Conservation (phyloP, 352 stramenopile species). For the Phytophthora nicotianae region DNA sequence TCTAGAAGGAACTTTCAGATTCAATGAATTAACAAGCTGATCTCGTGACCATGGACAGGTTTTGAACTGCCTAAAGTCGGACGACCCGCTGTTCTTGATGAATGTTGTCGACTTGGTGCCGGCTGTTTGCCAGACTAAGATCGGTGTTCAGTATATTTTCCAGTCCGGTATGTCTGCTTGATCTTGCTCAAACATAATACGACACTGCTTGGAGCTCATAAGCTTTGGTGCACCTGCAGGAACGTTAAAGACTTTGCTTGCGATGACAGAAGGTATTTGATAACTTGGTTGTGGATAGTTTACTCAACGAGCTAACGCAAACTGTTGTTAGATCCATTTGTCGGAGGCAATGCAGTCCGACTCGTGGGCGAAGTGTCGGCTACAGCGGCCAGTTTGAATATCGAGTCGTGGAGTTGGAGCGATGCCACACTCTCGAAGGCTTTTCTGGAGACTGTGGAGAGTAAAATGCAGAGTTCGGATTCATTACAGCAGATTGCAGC, state of each 20-base stretch:
- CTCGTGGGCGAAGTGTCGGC: conserved; percentile 82
- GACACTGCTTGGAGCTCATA: conserved; percentile 7
- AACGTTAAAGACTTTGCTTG: conserved; percentile 64
- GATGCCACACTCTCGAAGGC: conserved; percentile 76
- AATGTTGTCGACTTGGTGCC: conserved; percentile 84
- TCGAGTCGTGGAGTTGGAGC: conserved; percentile 80
- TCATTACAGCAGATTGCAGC: conserved; percentile 79
- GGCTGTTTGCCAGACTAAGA: conserved; percentile 65
- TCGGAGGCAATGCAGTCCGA: conserved; percentile 74
- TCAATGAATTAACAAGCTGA: conserved; percentile 7
- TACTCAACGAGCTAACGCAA: conserved; percentile 9
- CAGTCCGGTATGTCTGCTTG: conserved; percentile 58
- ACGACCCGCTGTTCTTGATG: conserved; percentile 85
- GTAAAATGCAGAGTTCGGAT: conserved; percentile 68
- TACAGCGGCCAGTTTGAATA: conserved; percentile 61
- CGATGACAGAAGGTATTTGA: conserved; percentile 64
- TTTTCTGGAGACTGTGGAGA: conserved; percentile 77
- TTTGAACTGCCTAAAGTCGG: conserved; percentile 71
- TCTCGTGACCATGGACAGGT: conserved; percentile 44
- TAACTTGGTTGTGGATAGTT: not conserved
- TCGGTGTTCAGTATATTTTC: conserved; percentile 78
- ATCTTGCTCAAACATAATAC: not conserved
- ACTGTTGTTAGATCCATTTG: conserved; percentile 65
- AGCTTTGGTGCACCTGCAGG: conserved; percentile 34
- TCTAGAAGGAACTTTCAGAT: conserved; percentile 4